phyloP scores from a whole-genome alignment of 257 asterid species.

The Oldenlandia corymbosa region DNA sequence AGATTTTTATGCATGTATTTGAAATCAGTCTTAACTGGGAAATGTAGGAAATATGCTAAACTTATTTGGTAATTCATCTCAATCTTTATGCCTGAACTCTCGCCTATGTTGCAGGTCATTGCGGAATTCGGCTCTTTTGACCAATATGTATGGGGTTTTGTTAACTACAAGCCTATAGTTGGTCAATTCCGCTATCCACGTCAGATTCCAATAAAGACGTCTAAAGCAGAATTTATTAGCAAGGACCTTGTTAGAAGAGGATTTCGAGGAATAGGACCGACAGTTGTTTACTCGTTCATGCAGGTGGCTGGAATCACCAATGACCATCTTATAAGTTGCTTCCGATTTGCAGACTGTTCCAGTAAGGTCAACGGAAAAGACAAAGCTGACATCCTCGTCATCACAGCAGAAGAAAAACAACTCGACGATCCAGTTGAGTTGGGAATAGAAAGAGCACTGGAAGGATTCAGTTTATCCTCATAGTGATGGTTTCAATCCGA shows the following conservation, averaged over 20 bases:
- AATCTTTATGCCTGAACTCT: conserved; percentile 7
- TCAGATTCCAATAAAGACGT: conserved; percentile 75
- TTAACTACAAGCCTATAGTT: conserved; percentile 66
- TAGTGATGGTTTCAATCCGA: conserved; percentile 21
- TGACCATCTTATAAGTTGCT: conserved; percentile 87
- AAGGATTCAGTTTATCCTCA: conserved; percentile 50
- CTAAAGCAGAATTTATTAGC: conserved; percentile 90
- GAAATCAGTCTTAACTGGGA: background rate
- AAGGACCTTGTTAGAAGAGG: conserved; percentile 90
- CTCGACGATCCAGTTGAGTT: conserved; percentile 38
- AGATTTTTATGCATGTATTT: background rate
- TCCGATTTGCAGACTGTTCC: conserved; percentile 63
- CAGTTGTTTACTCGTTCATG: conserved; percentile 93
- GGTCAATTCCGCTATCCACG: conserved; percentile 78
- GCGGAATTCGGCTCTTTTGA: conserved; percentile 78
- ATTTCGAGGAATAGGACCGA: conserved; percentile 91
- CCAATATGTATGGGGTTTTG: conserved; percentile 84
- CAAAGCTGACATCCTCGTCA: conserved; percentile 31
- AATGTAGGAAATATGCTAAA: background rate
- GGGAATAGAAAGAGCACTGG: conserved; percentile 50
- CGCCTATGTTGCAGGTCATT: conserved; percentile 52
- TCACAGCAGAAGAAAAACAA: conserved; percentile 34
- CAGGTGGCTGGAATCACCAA: conserved; percentile 87
- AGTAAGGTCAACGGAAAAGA: conserved; percentile 30
- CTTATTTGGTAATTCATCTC: conserved; percentile 3